These are phyloP conservation scores for Acacia melanoxylon DNA, from an alignment of 306 rosid genomes.

Conservation along the genomic window DNA sequence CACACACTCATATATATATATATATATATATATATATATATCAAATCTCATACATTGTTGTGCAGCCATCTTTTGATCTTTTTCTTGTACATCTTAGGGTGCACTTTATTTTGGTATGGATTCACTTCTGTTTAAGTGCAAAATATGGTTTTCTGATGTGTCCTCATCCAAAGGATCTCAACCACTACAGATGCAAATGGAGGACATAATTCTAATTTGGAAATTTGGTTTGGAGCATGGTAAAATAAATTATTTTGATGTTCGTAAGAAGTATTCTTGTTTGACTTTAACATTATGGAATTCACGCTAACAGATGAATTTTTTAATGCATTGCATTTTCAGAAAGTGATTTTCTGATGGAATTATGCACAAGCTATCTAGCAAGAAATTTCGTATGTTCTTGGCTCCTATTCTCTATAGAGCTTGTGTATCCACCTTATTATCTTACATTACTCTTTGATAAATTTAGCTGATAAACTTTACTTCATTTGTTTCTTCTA, in stretches of 20 bases:
- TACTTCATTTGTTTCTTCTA: neutral
- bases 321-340: slow-evolving; percentile 41
- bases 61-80: slow-evolving; percentile 14
- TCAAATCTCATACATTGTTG: neutral
- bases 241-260: slow-evolving; percentile 31
- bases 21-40: neutral
- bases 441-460: neutral
- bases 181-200: slow-evolving; percentile 46
- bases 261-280: slow-evolving; percentile 5
- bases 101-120: slow-evolving; percentile 87
- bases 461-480: neutral
- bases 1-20: too few species aligned
- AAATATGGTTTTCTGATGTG: slow-evolving; percentile 61
- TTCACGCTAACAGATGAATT: slow-evolving; percentile 37
- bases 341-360: slow-evolving; percentile 54
- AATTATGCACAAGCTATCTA: slow-evolving; percentile 62
- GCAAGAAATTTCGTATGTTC: slow-evolving; percentile 82
- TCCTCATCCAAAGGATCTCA: slow-evolving; percentile 36
- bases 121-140: slow-evolving; percentile 59
- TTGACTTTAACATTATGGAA: slow-evolving; percentile 2
- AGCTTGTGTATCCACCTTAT: slow-evolving; percentile 23
- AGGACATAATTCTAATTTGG: slow-evolving; percentile 67
- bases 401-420: slow-evolving; percentile 21
- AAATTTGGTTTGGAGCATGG: slow-evolving; percentile 61
- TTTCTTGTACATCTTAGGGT: slow-evolving; percentile 48